These are phyloP conservation scores for Fusarium sp. DNA, from an alignment of 2,329 filamentous ascomycete genomes.

Conservation along the genomic window DNA sequence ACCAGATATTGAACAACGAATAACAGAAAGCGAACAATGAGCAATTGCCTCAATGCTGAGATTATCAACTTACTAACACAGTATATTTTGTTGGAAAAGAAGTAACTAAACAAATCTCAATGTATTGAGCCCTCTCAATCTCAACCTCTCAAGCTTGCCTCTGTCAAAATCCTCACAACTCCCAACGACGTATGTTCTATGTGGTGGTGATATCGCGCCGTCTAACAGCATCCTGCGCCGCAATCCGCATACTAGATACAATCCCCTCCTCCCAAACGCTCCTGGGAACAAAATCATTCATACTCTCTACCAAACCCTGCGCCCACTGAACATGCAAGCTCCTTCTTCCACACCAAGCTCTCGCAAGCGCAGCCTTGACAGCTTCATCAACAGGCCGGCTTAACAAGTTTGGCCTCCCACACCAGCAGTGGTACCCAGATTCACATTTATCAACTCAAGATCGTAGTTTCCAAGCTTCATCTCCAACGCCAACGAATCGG, in stretches of 20 bases:
- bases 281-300: background rate
- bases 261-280: background rate
- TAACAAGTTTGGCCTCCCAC: background rate
- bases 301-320: no score
- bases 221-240: background rate
- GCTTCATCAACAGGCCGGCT: background rate
- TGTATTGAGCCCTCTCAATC: no score
- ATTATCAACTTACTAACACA: background rate
- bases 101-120: background rate
- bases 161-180: accelerated
- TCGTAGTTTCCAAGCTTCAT: background rate
- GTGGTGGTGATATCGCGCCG: background rate
- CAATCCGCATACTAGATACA: background rate
- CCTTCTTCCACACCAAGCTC: background rate
- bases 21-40: no score
- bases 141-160: background rate
- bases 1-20: background rate
- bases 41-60: background rate
- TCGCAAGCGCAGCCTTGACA: no score
- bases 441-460: background rate
- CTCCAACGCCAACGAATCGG: background rate
- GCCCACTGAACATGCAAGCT: background rate
- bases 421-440: background rate
- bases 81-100: background rate
- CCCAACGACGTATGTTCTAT: background rate